phyloP scores from a whole-genome alignment of 2,329 filamentous ascomycete species.

The Pyricularia pennisetigena region DNA sequence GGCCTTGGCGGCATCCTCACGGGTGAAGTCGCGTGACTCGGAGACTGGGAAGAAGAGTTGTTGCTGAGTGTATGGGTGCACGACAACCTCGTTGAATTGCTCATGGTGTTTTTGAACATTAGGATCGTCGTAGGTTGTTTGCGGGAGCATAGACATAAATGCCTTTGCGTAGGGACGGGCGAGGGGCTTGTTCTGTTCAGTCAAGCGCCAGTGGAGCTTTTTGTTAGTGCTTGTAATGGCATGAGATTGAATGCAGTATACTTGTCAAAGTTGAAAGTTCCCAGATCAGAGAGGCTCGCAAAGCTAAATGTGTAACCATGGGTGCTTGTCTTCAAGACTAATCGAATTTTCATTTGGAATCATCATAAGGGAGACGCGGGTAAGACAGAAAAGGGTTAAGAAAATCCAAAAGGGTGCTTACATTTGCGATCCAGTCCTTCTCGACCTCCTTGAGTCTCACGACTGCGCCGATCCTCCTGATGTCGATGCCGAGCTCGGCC shows the following conservation, averaged over 20 bases:
- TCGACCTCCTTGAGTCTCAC: slow-evolving; percentile 80
- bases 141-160: slow-evolving; percentile 71
- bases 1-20: slow-evolving; percentile 54
- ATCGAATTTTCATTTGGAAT: slow-evolving; percentile 70
- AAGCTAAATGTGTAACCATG: slow-evolving; percentile 79
- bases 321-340: slow-evolving; percentile 96
- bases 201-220: not conserved
- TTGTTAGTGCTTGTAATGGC: slow-evolving; percentile 1
- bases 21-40: slow-evolving; percentile 53
- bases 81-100: slow-evolving; percentile 54
- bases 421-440: slow-evolving; percentile 64
- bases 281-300: slow-evolving; percentile 62
- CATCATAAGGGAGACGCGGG: slow-evolving; percentile 36
- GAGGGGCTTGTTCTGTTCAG: slow-evolving; percentile 59
- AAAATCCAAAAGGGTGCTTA: slow-evolving; percentile 36
- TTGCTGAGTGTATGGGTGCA: slow-evolving; percentile 51
- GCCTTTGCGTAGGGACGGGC: slow-evolving; percentile 69
- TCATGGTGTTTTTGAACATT: slow-evolving; percentile 39
- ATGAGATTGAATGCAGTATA: slow-evolving; percentile 7
- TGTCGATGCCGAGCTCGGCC: slow-evolving; percentile 66
- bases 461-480: slow-evolving; percentile 76
- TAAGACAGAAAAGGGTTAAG: not conserved
- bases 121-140: slow-evolving; percentile 39
- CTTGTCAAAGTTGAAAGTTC: not conserved
- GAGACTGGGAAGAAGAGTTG: slow-evolving; percentile 57